These are phyloP conservation scores for Colletotrichum coccodes DNA, from an alignment of 2,329 filamentous ascomycete species.

Conservation along the genomic window DNA sequence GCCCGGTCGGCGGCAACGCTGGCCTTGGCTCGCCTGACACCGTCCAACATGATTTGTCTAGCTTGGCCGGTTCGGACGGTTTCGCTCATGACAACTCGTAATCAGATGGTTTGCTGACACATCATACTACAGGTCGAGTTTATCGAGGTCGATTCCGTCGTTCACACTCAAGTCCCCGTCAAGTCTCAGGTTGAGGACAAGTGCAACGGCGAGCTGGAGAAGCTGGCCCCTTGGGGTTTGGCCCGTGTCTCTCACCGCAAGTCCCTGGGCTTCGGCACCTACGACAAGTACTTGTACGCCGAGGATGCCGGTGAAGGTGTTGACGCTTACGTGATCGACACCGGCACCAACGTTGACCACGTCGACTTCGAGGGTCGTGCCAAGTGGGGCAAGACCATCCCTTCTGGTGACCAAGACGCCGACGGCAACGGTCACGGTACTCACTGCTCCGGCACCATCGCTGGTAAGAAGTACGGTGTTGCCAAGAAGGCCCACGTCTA, in stretches of 20 bases:
- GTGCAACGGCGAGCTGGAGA: conserved; percentile 76
- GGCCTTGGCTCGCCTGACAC: background rate
- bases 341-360: conserved; percentile 92
- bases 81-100: background rate
- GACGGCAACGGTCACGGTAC: conserved; percentile 99
- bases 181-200: conserved; percentile 48
- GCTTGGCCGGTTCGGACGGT: background rate
- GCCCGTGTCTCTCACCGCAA: conserved; percentile 97
- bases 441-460: conserved; percentile 98
- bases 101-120: conserved; percentile 24
- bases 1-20: background rate
- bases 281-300: conserved; percentile 98
- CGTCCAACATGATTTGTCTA: background rate
- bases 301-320: conserved; percentile 94
- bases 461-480: conserved; percentile 98
- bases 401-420: conserved; percentile 81
- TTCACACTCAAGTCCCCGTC: conserved; percentile 77
- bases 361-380: conserved; percentile 98
- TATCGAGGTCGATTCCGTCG: conserved; percentile 93
- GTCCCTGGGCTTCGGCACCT: conserved; percentile 86
- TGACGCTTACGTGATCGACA: conserved; percentile 98
- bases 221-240: conserved; percentile 97
- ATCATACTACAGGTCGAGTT: conserved; percentile 81
- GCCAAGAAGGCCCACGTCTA: conserved; percentile 98
- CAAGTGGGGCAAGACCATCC: conserved; percentile 97